Evolutionary conservation across 1,139 yeast genomes (phyloP).

Genomic region (Protomyces macrosporus): DNA sequence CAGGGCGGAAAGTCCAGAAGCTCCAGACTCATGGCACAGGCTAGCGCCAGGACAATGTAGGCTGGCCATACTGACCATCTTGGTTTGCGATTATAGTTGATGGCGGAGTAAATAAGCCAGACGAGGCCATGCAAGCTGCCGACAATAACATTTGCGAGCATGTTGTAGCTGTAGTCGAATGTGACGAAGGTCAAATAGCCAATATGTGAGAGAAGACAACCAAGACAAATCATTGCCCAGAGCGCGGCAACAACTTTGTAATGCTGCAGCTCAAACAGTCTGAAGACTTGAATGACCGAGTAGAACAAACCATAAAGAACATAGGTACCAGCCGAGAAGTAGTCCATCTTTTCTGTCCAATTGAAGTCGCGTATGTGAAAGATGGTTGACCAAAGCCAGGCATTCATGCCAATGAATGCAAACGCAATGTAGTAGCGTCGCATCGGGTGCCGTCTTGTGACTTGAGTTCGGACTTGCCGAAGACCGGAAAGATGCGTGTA

Average conservation of each 20-base stretch:
- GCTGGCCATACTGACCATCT: slow-evolving; percentile 51
- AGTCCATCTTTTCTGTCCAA: slow-evolving; percentile 78
- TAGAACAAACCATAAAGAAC: slow-evolving; percentile 74
- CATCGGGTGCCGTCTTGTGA: slow-evolving; percentile 37
- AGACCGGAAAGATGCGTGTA: slow-evolving; percentile 67
- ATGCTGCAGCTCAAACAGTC: slow-evolving; percentile 47
- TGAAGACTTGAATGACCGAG: slow-evolving; percentile 53
- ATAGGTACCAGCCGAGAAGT: slow-evolving; percentile 86
- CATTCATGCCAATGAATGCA: slow-evolving; percentile 64
- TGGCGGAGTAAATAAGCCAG: slow-evolving; percentile 44
- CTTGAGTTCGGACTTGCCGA: slow-evolving; percentile 28
- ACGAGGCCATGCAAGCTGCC: slow-evolving; percentile 68
- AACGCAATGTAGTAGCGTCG: slow-evolving; percentile 46
- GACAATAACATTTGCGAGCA: slow-evolving; percentile 77
- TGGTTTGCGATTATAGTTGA: slow-evolving; percentile 25
- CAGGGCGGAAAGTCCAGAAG: slow-evolving; percentile 82
- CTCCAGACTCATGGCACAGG: slow-evolving; percentile 77
- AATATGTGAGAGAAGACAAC: slow-evolving; percentile 59
- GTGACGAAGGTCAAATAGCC: slow-evolving; percentile 55
- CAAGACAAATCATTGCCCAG: slow-evolving; percentile 46
- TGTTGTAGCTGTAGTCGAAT: slow-evolving; percentile 91
- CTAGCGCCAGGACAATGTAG: slow-evolving; percentile 49
- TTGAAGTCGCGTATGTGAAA: slow-evolving; percentile 82
- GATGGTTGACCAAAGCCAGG: slow-evolving; percentile 81
- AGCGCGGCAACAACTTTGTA: slow-evolving; percentile 36